phyloP scores from a whole-genome alignment of 106 monocot species.

The Phalaenopsis equestris region DNA sequence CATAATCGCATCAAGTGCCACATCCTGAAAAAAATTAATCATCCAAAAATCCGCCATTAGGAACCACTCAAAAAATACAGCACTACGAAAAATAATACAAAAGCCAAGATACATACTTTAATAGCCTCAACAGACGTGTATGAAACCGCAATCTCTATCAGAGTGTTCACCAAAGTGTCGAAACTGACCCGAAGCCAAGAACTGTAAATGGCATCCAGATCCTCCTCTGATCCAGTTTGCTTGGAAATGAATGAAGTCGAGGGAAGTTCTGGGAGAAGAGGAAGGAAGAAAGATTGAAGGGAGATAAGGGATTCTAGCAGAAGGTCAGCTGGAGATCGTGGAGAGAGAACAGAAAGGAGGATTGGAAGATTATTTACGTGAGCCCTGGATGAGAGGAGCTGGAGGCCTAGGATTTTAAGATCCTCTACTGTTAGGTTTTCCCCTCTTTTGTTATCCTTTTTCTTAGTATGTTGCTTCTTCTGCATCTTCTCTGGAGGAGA shows the following conservation, averaged over 20 bases:
- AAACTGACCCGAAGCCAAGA: slow-evolving; percentile 62
- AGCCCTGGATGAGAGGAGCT: slow-evolving; percentile 60
- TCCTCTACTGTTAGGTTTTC: slow-evolving; percentile 35
- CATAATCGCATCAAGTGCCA: slow-evolving; percentile 68
- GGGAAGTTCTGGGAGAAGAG: slow-evolving; percentile 62
- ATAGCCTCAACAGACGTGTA: slow-evolving; percentile 26
- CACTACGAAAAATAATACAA: background rate
- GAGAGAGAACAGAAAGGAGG: slow-evolving; percentile 56
- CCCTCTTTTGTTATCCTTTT: background rate
- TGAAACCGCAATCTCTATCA: slow-evolving; percentile 44
- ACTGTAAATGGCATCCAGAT: slow-evolving; percentile 55
- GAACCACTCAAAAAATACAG: background rate
- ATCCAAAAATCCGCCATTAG: background rate
- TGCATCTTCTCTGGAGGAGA: background rate
- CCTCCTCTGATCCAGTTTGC: slow-evolving; percentile 11
- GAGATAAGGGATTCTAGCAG: slow-evolving; percentile 66
- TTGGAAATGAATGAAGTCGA: slow-evolving; percentile 12
- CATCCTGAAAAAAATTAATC: slow-evolving; percentile 35
- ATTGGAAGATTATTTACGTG: slow-evolving; percentile 83
- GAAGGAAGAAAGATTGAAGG: slow-evolving; percentile 78
- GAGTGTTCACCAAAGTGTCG: slow-evolving; percentile 46
- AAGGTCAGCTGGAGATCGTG: slow-evolving; percentile 38
- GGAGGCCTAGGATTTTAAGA: slow-evolving; percentile 35
- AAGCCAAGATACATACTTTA: slow-evolving; percentile 23
- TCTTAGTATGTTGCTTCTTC: slow-evolving; percentile 3